These are phyloP conservation scores for Ensete glaucum DNA, from an alignment of 176 grass and related monocot species.

Conservation along the genomic window DNA sequence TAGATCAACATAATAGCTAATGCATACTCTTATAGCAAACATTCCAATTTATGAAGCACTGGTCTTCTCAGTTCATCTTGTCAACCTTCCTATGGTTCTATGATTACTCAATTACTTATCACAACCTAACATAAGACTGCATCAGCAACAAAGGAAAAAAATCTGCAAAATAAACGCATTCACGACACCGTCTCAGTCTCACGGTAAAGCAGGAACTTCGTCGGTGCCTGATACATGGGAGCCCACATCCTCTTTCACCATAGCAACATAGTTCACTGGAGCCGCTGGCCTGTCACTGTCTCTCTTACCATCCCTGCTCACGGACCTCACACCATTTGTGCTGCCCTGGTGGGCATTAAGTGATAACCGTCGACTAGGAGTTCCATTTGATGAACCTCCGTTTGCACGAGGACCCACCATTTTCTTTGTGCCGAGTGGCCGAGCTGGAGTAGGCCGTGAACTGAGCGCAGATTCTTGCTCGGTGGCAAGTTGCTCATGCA, in stretches of 20 bases:
- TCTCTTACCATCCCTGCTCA: conserved; percentile 58
- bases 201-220: conserved; percentile 46
- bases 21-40: background rate
- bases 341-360: conserved; percentile 28
- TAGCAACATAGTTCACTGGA: conserved; percentile 66
- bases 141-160: background rate
- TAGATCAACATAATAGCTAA: background rate
- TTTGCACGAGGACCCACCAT: conserved; percentile 32
- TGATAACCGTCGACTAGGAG: conserved; percentile 35
- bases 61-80: background rate
- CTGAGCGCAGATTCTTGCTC: conserved; percentile 67
- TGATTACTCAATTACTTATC: background rate
- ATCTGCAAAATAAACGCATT: background rate
- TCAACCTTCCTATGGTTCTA: background rate
- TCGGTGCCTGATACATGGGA: conserved; percentile 40
- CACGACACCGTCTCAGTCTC: background rate
- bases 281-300: conserved; percentile 33
- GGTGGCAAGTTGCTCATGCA: conserved; percentile 58
- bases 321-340: conserved; percentile 28
- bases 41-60: background rate
- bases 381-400: conserved; percentile 24
- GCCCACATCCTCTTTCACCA: conserved; percentile 40
- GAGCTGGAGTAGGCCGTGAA: conserved; percentile 44
- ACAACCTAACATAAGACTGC: background rate
- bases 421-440: conserved; percentile 58